Percentiles rank a stretch among this genome's conserved stretches.
These are phyloP conservation scores for Fallopia convolvulus DNA, from an alignment of 148 eudicot species.

Conservation along the genomic window DNA sequence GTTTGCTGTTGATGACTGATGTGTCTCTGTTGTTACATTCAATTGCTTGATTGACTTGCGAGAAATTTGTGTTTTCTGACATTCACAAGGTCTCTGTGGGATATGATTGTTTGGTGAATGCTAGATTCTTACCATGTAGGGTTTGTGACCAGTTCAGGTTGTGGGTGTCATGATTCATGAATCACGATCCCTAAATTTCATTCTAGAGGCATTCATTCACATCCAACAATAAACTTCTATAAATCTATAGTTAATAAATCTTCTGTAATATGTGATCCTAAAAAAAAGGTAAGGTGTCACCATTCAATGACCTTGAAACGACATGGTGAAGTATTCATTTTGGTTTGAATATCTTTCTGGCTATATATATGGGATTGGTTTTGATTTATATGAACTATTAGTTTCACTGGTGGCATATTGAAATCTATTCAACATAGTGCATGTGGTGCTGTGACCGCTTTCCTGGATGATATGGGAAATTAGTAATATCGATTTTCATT, in stretches of 20 bases:
- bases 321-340: not conserved
- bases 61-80: not conserved
- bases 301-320: not conserved
- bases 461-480: not conserved
- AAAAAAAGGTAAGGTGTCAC: not conserved
- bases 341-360: not conserved
- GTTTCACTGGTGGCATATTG: not conserved
- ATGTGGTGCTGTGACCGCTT: not conserved
- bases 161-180: not conserved
- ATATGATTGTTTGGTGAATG: not conserved
- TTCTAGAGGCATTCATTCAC: not conserved
- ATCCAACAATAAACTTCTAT: not conserved
- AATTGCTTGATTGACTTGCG: not conserved
- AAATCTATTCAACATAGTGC: not conserved
- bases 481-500: not conserved
- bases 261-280: not conserved
- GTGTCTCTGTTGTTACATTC: not conserved
- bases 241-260: not conserved
- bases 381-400: not conserved
- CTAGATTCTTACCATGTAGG: not conserved
- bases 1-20: constrained; percentile 5
- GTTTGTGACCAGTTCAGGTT: not conserved
- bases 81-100: not conserved
- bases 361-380: not conserved
- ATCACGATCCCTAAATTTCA: not conserved